Conservation (phyloP, 2,329 filamentous ascomycete genomes). For the Fonsecaea nubica region DNA sequence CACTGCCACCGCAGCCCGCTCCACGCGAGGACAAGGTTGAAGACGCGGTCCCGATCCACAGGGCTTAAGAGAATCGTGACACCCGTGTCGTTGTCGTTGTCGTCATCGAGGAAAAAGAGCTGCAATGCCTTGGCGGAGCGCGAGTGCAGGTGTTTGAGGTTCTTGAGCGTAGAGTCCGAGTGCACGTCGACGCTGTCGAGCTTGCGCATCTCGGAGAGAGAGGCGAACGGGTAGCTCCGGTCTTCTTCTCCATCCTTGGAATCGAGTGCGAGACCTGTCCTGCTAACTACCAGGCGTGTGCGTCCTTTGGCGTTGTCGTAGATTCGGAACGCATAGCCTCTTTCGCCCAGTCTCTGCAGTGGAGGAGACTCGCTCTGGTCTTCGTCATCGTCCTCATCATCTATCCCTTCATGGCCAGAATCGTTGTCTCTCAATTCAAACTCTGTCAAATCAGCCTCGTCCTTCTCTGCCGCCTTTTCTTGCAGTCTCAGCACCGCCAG, state of each 20-base stretch:
- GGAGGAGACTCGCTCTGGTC: not conserved
- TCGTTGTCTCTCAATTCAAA: slow-evolving; percentile 21
- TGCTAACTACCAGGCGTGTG: slow-evolving; percentile 19
- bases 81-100: slow-evolving; percentile 5
- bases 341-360: not conserved
- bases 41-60: slow-evolving; percentile 40
- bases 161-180: slow-evolving; percentile 19
- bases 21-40: slow-evolving; percentile 41
- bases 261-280: slow-evolving; percentile 14
- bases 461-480: slow-evolving; percentile 29
- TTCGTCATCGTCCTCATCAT: not conserved
- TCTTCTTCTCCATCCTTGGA: slow-evolving; percentile 2
- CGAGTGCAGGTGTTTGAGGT: slow-evolving; percentile 26
- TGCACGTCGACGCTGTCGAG: slow-evolving; percentile 21
- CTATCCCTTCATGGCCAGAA: slow-evolving; percentile 2
- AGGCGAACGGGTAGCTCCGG: slow-evolving; percentile 20
- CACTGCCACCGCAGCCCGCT: slow-evolving; percentile 39
- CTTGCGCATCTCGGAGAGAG: slow-evolving; percentile 35
- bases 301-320: slow-evolving; percentile 19
- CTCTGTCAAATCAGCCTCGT: slow-evolving; percentile 23
- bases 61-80: slow-evolving; percentile 27
- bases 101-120: slow-evolving; percentile 17
- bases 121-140: slow-evolving; percentile 22
- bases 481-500: slow-evolving; percentile 33
- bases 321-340: slow-evolving; percentile 19